phyloP scores from a whole-genome alignment of 2,329 filamentous ascomycete species.

The Fusarium tricinctum region DNA sequence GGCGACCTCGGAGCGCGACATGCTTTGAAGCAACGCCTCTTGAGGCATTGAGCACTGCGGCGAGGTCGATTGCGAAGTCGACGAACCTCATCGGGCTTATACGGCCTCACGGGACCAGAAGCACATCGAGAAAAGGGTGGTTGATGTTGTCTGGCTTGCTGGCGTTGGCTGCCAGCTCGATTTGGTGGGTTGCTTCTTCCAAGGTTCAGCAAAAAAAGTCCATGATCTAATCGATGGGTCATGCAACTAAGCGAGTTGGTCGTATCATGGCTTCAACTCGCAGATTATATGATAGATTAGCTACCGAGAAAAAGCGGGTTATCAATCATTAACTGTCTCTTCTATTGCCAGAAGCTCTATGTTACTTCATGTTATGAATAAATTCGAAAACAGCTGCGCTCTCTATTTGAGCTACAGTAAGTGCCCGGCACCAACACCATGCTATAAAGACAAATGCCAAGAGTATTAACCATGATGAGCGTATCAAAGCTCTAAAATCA shows the following conservation, averaged over 20 bases:
- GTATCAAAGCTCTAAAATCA: neutral
- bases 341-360: neutral
- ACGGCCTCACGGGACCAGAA: slow-evolving; percentile 42
- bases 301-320: neutral
- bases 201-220: slow-evolving; percentile 38
- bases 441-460: slow-evolving; percentile 1
- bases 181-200: slow-evolving; percentile 28
- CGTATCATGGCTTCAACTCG: neutral
- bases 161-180: slow-evolving; percentile 40
- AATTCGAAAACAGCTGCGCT: neutral
- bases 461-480: neutral
- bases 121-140: slow-evolving; percentile 44
- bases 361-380: neutral
- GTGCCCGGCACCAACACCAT: slow-evolving; percentile 6
- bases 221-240: slow-evolving; percentile 47
- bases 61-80: slow-evolving; percentile 77
- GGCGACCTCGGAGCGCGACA: slow-evolving; percentile 68
- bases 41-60: slow-evolving; percentile 77
- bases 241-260: slow-evolving; percentile 53
- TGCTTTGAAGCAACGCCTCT: slow-evolving; percentile 76
- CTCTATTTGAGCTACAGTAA: neutral
- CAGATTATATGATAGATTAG: neutral
- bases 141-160: slow-evolving; percentile 28
- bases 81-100: slow-evolving; percentile 68
- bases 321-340: neutral